phyloP scores from a whole-genome alignment of 2,329 filamentous ascomycete species.

The Acarospora socialis region DNA sequence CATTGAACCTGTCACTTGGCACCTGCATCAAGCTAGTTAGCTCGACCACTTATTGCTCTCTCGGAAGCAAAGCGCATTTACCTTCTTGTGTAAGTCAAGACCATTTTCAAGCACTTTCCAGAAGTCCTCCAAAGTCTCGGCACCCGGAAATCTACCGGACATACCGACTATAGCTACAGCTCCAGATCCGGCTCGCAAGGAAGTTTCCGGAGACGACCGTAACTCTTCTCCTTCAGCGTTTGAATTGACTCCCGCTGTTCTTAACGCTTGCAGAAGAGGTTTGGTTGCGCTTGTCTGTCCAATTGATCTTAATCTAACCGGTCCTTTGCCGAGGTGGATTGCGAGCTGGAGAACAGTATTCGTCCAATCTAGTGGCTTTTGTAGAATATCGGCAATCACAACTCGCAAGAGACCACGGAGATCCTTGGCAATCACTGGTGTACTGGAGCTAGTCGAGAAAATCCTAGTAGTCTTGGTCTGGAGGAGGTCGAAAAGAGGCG shows the following conservation, averaged over 20 bases:
- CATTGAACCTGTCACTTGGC: constrained; percentile 53
- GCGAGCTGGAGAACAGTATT: constrained; percentile 1
- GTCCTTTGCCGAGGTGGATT: not conserved
- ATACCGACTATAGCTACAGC: constrained; percentile 59
- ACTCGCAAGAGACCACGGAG: constrained; percentile 3
- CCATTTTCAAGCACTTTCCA: constrained; percentile 57
- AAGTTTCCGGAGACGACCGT: no score
- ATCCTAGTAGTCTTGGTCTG: constrained; percentile 1
- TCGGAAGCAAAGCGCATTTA: constrained; percentile 17
- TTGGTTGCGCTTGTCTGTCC: not conserved
- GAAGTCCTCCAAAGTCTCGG: constrained; percentile 48
- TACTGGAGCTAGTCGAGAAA: constrained; percentile 4
- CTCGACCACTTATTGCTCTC: no score
- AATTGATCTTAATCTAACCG: not conserved
- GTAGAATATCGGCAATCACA: constrained; percentile 3
- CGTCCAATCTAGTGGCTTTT: constrained; percentile 1
- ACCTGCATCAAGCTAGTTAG: constrained; percentile 10
- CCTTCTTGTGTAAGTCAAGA: constrained; percentile 50
- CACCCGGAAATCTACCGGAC: constrained; percentile 55
- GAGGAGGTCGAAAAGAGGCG: not conserved
- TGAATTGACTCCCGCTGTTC: not conserved
- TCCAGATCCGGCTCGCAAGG: constrained; percentile 1
- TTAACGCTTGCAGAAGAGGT: not conserved
- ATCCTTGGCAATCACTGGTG: not conserved
- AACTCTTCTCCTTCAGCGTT: not conserved